A percentile compares a stretch with the other conserved stretches of the same genome.
These are phyloP conservation scores for Rehmannia glutinosa DNA, from an alignment of 257 asterid species.

Conservation along the genomic window DNA sequence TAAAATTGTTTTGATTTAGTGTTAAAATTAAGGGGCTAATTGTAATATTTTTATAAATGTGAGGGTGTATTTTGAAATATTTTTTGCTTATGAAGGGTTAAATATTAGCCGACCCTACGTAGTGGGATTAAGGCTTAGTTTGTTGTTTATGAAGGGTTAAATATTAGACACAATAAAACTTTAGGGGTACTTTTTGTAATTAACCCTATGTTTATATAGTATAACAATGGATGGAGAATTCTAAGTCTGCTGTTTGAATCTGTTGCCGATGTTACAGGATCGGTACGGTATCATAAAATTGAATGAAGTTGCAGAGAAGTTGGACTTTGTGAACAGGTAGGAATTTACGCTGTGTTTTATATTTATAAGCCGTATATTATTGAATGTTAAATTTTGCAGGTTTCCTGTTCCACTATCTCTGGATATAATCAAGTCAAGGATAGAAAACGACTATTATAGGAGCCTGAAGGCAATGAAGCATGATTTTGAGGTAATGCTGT, in stretches of 20 bases:
- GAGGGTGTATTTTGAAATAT: too few species aligned
- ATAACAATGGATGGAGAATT: neutral
- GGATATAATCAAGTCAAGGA: slow-evolving; percentile 54
- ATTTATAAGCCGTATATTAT: neutral
- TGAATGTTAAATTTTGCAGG: slow-evolving; percentile 44
- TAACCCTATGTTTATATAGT: neutral
- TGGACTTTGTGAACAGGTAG: slow-evolving; percentile 79
- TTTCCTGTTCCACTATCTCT: slow-evolving; percentile 85
- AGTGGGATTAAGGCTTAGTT: too few species aligned
- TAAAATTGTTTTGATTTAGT: too few species aligned
- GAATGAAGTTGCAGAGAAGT: slow-evolving; percentile 57
- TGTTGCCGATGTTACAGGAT: slow-evolving; percentile 60
- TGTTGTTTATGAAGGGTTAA: too few species aligned
- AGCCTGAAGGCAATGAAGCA: slow-evolving; percentile 53
- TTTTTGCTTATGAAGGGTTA: too few species aligned
- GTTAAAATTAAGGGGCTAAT: too few species aligned
- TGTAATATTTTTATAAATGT: too few species aligned
- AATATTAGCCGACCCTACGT: too few species aligned
- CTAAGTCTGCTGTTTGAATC: slow-evolving; percentile 3
- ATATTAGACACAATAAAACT: too few species aligned
- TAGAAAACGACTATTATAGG: slow-evolving; percentile 70
- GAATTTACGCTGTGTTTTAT: neutral
- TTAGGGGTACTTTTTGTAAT: too few species aligned
- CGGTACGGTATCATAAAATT: slow-evolving; percentile 52
- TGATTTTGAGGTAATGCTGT: slow-evolving; percentile 60